Conservation (phyloP, 257 asterid species). For the Solanum acaule region DNA sequence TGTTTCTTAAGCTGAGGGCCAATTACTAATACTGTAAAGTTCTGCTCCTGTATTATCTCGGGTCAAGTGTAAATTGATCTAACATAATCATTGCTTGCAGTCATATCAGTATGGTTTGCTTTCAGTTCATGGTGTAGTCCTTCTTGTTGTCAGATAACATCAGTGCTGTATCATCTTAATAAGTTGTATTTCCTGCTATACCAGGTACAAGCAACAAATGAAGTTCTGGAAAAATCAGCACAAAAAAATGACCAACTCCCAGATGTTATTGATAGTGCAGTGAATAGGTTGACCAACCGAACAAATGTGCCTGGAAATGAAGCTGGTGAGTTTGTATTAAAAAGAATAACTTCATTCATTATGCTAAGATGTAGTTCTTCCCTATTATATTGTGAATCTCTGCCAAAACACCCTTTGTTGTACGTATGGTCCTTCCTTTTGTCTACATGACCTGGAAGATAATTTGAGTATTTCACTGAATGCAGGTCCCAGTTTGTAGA, state of each 20-base stretch:
- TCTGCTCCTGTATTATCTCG: neutral
- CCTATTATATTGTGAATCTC: neutral
- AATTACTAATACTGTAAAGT: neutral
- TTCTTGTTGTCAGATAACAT: neutral
- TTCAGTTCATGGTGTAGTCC: neutral
- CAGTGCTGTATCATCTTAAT: neutral
- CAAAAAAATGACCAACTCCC: constrained; percentile 24
- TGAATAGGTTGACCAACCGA: constrained; percentile 14
- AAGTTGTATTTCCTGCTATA: neutral
- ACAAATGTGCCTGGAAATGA: constrained; percentile 27
- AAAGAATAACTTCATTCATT: neutral
- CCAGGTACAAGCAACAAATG: constrained; percentile 34
- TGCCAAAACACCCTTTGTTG: neutral
- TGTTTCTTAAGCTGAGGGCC: neutral
- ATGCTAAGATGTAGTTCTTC: neutral
- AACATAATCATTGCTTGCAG: neutral
- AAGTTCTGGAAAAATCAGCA: constrained; percentile 18
- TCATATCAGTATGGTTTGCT: neutral
- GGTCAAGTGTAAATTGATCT: neutral
- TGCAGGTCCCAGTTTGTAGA: neutral
- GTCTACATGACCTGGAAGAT: neutral
- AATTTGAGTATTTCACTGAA: neutral
- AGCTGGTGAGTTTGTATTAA: constrained; percentile 17
- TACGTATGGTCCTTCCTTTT: neutral
- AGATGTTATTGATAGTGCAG: constrained; percentile 7